Conservation (phyloP, 495 filamentous ascomycete genomes). For the Penicillium fimorum region DNA sequence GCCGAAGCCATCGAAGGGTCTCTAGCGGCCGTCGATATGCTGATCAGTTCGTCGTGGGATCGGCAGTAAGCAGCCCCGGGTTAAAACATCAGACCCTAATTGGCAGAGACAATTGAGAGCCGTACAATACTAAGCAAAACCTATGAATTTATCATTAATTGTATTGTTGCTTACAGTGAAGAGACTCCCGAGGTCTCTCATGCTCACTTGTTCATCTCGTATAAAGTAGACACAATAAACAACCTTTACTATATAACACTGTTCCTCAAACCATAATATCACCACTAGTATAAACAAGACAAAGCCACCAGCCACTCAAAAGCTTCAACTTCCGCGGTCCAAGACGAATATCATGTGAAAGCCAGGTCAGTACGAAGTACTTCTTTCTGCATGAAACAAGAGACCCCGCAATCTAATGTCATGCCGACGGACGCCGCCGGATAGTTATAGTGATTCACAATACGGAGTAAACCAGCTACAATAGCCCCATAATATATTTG, state of each 20-base stretch:
- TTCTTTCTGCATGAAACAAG: not conserved
- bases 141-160: not conserved
- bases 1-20: slow-evolving; percentile 1
- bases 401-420: slow-evolving; percentile 5
- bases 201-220: not conserved
- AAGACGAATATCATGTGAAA: slow-evolving; percentile 6
- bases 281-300: not conserved
- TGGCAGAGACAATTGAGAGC: not conserved
- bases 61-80: not conserved
- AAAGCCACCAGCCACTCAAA: slow-evolving; percentile 19
- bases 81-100: not conserved
- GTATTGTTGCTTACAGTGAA: not conserved
- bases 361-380: not conserved
- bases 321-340: slow-evolving; percentile 12
- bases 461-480: not conserved
- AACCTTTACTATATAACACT: not conserved
- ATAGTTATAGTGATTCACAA: not conserved
- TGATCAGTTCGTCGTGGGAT: not conserved
- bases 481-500: not conserved
- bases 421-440: slow-evolving; percentile 26
- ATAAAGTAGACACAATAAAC: not conserved
- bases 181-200: not conserved
- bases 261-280: not conserved
- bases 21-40: slow-evolving; percentile 6
- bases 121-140: not conserved